These are phyloP conservation scores for Antrodiella citrinella DNA, from an alignment of 768 basidiomycete genomes.

Conservation along the genomic window DNA sequence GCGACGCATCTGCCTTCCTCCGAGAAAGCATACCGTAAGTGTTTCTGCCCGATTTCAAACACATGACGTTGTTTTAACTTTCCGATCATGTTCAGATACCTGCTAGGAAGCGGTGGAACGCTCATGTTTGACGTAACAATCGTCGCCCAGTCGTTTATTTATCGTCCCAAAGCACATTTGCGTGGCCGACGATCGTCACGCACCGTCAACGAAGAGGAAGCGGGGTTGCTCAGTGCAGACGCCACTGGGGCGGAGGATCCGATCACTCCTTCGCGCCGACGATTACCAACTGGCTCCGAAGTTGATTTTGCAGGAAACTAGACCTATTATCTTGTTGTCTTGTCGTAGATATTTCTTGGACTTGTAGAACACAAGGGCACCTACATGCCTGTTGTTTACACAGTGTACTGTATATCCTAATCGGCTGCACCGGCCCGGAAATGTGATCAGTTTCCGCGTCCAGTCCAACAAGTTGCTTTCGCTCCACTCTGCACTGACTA, in stretches of 20 bases:
- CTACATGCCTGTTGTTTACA: too few species aligned
- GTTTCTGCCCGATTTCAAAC: too few species aligned
- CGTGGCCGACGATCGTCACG: conserved; percentile 16
- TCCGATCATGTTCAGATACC: too few species aligned
- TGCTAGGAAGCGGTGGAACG: conserved; percentile 89
- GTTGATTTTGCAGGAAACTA: too few species aligned
- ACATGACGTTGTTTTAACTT: too few species aligned
- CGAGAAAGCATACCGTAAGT: conserved; percentile 82
- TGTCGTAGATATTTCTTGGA: too few species aligned
- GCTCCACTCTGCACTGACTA: too few species aligned
- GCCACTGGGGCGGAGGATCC: conserved; percentile 14
- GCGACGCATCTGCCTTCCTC: conserved; percentile 57
- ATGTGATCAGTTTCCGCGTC: background rate
- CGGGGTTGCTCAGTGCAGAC: conserved; percentile 20
- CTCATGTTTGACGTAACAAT: conserved; percentile 91
- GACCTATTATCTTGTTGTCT: too few species aligned
- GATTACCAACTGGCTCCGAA: conserved; percentile 3
- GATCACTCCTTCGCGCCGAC: conserved; percentile 15
- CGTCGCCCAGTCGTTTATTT: conserved; percentile 76
- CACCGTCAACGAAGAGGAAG: conserved; percentile 20
- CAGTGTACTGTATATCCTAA: background rate
- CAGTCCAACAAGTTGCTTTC: background rate
- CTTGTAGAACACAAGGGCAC: background rate
- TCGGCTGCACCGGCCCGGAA: background rate
- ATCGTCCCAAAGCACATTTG: conserved; percentile 33